Percentiles rank a stretch among this genome's conserved stretches.
phyloP scores from a whole-genome alignment of 2,329 filamentous ascomycete species.

The Trichoderma gracile region DNA sequence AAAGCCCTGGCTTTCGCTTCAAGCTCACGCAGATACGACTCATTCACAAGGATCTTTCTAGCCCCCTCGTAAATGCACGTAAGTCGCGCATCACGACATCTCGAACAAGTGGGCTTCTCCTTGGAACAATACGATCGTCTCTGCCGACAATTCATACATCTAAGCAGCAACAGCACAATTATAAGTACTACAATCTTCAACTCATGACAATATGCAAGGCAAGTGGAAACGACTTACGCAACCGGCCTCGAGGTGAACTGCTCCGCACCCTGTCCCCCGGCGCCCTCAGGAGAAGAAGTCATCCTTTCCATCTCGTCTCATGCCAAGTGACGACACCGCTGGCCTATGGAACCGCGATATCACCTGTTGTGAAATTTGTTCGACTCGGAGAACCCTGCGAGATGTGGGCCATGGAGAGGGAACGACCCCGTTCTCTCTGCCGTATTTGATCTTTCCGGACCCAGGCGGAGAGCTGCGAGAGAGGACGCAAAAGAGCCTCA shows the following conservation, averaged over 20 bases:
- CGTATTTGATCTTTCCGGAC: constrained; percentile 15
- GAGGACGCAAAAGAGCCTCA: background rate
- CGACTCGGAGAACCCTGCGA: constrained; percentile 1
- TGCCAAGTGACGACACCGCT: background rate
- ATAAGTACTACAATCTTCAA: background rate
- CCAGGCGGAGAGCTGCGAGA: background rate
- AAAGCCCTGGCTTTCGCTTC: constrained; percentile 38
- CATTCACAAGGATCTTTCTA: constrained; percentile 40
- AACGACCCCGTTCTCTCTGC: background rate
- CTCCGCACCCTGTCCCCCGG: constrained; percentile 18
- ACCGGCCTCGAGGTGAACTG: constrained; percentile 32
- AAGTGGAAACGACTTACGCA: constrained; percentile 30
- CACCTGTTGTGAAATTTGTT: background rate
- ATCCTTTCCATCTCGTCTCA: background rate
- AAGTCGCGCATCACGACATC: constrained; percentile 37
- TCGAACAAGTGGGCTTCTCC: constrained; percentile 39
- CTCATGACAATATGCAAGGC: no score
- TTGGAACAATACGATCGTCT: constrained; percentile 42
- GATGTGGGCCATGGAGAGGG: constrained; percentile 10
- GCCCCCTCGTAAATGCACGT: constrained; percentile 41
- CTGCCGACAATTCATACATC: constrained; percentile 40
- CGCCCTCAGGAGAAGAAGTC: constrained; percentile 6
- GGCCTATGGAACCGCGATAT: background rate
- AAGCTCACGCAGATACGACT: constrained; percentile 39
- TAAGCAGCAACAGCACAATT: constrained; percentile 25